phyloP scores from a whole-genome alignment of 2,329 filamentous ascomycete species.

The Claviceps arundinis region DNA sequence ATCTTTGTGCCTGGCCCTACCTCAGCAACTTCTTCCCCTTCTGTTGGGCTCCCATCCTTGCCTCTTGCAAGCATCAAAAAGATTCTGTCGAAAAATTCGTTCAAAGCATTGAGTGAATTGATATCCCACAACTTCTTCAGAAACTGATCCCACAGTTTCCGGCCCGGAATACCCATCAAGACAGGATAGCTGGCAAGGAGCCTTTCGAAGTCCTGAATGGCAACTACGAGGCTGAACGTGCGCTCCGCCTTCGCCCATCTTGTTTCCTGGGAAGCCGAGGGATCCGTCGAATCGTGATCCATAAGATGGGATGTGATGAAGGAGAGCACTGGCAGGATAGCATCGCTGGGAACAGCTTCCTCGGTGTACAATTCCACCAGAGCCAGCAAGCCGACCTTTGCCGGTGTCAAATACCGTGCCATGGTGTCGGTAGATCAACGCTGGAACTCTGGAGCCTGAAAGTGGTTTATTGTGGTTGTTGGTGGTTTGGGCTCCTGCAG shows the following conservation, averaged over 20 bases:
- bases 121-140: constrained; percentile 72
- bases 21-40: constrained; percentile 31
- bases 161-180: constrained; percentile 50
- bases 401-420: constrained; percentile 76
- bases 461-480: not conserved
- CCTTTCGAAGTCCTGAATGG: constrained; percentile 45
- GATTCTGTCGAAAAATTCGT: constrained; percentile 57
- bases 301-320: constrained; percentile 65
- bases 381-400: constrained; percentile 70
- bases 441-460: not conserved
- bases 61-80: constrained; percentile 45
- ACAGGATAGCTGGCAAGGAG: constrained; percentile 40
- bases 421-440: constrained; percentile 30
- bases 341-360: constrained; percentile 51
- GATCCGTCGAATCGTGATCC: constrained; percentile 24
- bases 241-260: constrained; percentile 37
- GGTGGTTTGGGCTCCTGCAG: not conserved
- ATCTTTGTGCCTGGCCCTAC: constrained; percentile 36
- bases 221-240: constrained; percentile 38
- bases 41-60: constrained; percentile 44
- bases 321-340: constrained; percentile 63
- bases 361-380: constrained; percentile 73
- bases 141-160: constrained; percentile 79
- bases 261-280: constrained; percentile 13
- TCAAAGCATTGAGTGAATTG: constrained; percentile 68